Base-by-base conservation (phyloP, 129 eudicot genomes). In the Escallonia rubra region DNA sequence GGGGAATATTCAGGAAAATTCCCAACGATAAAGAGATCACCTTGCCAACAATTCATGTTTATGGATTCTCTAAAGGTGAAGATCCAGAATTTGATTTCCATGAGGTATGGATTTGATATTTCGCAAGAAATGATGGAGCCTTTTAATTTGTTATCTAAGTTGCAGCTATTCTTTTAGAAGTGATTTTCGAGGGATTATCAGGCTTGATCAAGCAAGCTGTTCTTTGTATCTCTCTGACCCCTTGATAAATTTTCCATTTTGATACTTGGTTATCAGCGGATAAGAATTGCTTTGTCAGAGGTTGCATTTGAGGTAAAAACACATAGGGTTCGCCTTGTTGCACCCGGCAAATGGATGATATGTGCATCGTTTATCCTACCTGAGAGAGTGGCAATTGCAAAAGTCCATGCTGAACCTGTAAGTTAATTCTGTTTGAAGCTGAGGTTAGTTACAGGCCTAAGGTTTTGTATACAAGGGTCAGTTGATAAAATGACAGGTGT, bases 281-380 rank as follows among this genome's bases (percentile, higher is more conserved):
- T 94, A 70, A 80, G 93, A 78, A 83, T 79, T 65, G 99, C 87
- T 59, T 74, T 94, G 59, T 71, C 82, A 3, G 99, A 89, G 79
- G 88, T 66, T 64, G 95, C 88, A 8, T 79, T 86, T 72, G 87
- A 83, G 71, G 90, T 94, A 39, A 78, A 94, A 59, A 83, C 89
- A 93, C 97, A 74, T 57, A 86, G 80, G 61, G 96, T 94, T 65
- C 95, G 97, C 5, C 86, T 82, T 39, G 99, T 94, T 3, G 99
- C 99, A 57, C 99, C 99, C 0, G 97, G 96, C 68, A 94, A 94
- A 68, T 94, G 96, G 96, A 94, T 94, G 99, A 12, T 94, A 66
- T 94, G 97, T 77, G 99, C 99, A 57, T 94, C 99, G 62, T 94
- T 94, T 63, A 66, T 79, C 41, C 88, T 94, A 11, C 97, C 99